A percentile compares a stretch with the other conserved stretches of the same genome.
These are phyloP conservation scores for Termitomyces sp. DNA, from an alignment of 768 basidiomycete genomes.

Conservation along the genomic window DNA sequence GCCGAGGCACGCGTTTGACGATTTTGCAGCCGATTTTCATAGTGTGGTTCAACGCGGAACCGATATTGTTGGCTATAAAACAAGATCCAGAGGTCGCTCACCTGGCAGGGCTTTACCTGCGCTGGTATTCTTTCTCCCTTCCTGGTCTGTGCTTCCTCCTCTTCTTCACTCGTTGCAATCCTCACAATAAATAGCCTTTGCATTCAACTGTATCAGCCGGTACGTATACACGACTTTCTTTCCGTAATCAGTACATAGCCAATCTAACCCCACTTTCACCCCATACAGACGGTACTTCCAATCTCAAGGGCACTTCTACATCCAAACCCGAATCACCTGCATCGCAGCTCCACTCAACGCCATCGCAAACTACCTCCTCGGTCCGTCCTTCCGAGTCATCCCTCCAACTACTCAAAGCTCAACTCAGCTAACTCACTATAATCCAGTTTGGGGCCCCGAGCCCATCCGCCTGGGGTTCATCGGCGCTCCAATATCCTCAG, in stretches of 20 bases:
- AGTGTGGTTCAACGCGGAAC: slow-evolving; percentile 59
- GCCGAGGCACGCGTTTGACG: no score
- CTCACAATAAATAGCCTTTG: slow-evolving; percentile 17
- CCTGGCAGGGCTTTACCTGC: slow-evolving; percentile 72
- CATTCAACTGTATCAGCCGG: slow-evolving; percentile 5
- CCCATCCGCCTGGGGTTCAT: slow-evolving; percentile 80
- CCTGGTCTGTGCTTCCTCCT: slow-evolving; percentile 41
- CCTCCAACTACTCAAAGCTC: no score
- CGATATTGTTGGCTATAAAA: slow-evolving; percentile 64
- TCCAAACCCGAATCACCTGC: slow-evolving; percentile 80
- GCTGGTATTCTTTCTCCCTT: slow-evolving; percentile 69
- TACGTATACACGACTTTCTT: neutral
- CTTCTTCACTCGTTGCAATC: neutral
- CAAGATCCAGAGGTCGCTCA: slow-evolving; percentile 85
- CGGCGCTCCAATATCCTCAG: slow-evolving; percentile 87
- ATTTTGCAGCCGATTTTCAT: slow-evolving; percentile 2
- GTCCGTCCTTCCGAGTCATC: neutral
- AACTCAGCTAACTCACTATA: neutral
- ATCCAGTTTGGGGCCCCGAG: slow-evolving; percentile 73
- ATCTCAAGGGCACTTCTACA: slow-evolving; percentile 81
- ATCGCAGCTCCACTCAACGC: slow-evolving; percentile 83
- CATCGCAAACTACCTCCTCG: slow-evolving; percentile 64
- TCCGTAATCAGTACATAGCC: no score
- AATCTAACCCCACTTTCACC: neutral
- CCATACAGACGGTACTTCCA: slow-evolving; percentile 64